Conservation (phyloP, 139 green algal species). For the Penium margaritaceum region DNA sequence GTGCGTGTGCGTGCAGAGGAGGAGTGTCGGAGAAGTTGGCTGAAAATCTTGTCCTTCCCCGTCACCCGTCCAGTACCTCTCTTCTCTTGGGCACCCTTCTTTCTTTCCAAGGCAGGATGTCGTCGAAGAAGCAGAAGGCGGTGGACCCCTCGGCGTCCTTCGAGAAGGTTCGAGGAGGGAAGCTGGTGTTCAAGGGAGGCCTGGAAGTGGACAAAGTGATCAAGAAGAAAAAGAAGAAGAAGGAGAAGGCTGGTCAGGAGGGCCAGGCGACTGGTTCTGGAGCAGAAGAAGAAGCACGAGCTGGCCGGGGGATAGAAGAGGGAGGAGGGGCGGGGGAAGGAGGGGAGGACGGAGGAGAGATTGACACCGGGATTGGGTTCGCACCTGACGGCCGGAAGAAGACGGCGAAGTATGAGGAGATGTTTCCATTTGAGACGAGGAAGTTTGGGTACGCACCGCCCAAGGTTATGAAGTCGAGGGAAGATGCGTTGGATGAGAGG, state of each 20-base stretch:
- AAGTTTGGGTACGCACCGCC: not conserved
- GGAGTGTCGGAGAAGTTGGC: too few species aligned
- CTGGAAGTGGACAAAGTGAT: conserved; percentile 8
- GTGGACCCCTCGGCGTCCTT: too few species aligned
- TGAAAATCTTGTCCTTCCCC: too few species aligned
- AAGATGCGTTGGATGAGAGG: conserved; percentile 10
- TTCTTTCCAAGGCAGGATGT: too few species aligned
- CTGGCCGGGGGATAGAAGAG: not conserved
- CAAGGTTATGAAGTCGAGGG: not conserved
- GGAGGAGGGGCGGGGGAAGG: not conserved
- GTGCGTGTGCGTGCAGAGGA: too few species aligned
- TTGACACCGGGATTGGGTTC: conserved; percentile 18
- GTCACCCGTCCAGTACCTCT: too few species aligned
- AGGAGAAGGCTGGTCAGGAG: conserved; percentile 16
- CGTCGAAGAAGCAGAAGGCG: too few species aligned
- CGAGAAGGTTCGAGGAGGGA: conserved; percentile 11
- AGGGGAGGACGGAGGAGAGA: not conserved
- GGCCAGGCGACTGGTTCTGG: not conserved
- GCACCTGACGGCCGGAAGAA: conserved; percentile 22
- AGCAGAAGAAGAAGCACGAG: not conserved
- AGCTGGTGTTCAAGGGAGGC: conserved; percentile 14
- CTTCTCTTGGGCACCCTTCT: too few species aligned
- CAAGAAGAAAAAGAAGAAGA: conserved; percentile 29
- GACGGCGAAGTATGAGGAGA: conserved; percentile 20
- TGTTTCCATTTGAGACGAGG: conserved; percentile 18